Base-by-base conservation (phyloP, 441 rosid species). In the Raphanus hybrid region DNA sequence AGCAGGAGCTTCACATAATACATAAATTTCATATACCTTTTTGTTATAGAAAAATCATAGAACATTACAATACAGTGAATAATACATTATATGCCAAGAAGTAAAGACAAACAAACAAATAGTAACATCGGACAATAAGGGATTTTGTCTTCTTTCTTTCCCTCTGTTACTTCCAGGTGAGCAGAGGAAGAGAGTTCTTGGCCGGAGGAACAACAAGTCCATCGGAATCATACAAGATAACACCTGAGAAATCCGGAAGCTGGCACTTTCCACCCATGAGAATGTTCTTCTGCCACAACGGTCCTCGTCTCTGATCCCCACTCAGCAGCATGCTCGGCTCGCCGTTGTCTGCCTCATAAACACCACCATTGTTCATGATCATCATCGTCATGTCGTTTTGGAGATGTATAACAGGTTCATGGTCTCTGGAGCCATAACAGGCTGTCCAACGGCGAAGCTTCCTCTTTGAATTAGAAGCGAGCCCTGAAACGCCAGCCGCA, bases 191-290 rank as follows among this genome's bases (percentile, higher is more conserved):
- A 50, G 86, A 78, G 8, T 85, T 80, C 78, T 84, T 86, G 7
- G 87, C 71, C 1, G 92, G 92, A 29, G 89, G 59, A 66, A 86
- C 89, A 3, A 83, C 15, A 3, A 85, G 87, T 2, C 97, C 97
- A 0, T 87, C 88, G 12, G 96, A 75, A 50, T 92, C 86, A 55
- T 94, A 94, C 65, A 92, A 80, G 54, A 92, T 94, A 78, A 90
- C 94, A 6, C 99, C 98, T 0, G 97, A 94, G 72, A 90, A 94
- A 76, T 92, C 94, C 0, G 98, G 98, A 15, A 92, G 84, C 89
- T 89, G 93, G 64, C 96, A 92, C 72, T 90, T 92, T 1, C 89
- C 97, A 4, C 97, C 99, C 97, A 94, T 92, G 74, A 92, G 91
- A 75, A 94, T 91, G 81, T 89, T 92, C 86, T 88, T 94, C 86